Conservation (phyloP, 306 rosid genomes). For the Gastrolobium bilobum region DNA sequence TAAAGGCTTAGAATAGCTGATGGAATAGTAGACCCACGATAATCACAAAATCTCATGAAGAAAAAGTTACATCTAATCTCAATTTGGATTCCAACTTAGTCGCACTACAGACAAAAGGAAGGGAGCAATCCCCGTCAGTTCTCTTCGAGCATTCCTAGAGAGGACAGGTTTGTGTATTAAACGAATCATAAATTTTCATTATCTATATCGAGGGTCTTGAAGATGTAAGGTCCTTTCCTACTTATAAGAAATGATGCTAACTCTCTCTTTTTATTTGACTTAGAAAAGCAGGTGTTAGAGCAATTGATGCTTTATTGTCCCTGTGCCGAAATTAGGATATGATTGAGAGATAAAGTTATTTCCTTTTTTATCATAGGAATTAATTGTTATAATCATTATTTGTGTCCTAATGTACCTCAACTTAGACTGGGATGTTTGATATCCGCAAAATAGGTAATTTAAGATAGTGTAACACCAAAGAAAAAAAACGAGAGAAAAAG, state of each 20-base stretch:
- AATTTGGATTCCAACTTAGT: slow-evolving; percentile 26
- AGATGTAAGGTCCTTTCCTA: slow-evolving; percentile 23
- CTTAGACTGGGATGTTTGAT: background rate
- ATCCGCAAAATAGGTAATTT: background rate
- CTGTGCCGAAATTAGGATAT: background rate
- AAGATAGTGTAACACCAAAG: background rate
- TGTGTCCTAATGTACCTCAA: background rate
- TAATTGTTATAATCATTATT: background rate
- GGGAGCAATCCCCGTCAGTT: background rate
- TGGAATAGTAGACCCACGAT: slow-evolving; percentile 24
- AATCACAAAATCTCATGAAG: background rate
- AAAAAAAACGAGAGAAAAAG: too few species aligned
- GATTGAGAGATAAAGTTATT: background rate
- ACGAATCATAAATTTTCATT: background rate
- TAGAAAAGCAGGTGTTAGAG: background rate
- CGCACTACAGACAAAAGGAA: slow-evolving; percentile 12
- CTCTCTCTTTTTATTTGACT: background rate
- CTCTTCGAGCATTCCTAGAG: background rate
- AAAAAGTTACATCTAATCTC: background rate
- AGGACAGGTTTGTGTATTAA: slow-evolving; percentile 21
- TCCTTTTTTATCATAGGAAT: background rate
- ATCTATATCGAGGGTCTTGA: background rate
- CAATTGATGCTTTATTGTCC: background rate
- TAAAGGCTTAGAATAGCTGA: background rate
- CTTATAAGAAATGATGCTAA: background rate